Conservation (phyloP, 208 protist genomes). For the Trypanosoma congolense region DNA sequence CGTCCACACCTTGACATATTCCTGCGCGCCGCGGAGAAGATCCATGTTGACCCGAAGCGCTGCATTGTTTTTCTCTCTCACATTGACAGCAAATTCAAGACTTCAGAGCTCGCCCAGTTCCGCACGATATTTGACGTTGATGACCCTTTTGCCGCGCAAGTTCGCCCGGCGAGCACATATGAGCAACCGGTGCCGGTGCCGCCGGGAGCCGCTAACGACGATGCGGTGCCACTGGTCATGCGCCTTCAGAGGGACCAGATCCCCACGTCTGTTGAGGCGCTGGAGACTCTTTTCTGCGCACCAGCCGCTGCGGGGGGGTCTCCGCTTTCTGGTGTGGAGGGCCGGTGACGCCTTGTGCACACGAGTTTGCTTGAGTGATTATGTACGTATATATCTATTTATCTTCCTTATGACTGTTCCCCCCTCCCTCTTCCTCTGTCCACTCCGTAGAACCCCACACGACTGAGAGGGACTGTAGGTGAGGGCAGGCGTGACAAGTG, state of each 20-base stretch:
- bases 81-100: slow-evolving; percentile 71
- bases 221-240: slow-evolving; percentile 58
- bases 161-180: slow-evolving; percentile 12
- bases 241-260: slow-evolving; percentile 44
- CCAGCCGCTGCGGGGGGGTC: neutral
- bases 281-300: slow-evolving; percentile 74
- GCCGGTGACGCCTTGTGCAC: no score
- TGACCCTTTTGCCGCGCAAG: slow-evolving; percentile 71
- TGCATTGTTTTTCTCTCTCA: slow-evolving; percentile 80
- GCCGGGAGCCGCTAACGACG: slow-evolving; percentile 10
- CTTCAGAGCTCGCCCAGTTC: slow-evolving; percentile 55
- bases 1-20: slow-evolving; percentile 81
- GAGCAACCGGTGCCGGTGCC: slow-evolving; percentile 41
- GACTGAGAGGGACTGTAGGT: no score
- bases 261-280: slow-evolving; percentile 64
- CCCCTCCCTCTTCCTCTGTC: no score
- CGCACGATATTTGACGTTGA: slow-evolving; percentile 89
- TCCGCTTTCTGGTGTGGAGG: neutral
- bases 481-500: no score
- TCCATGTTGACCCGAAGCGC: slow-evolving; percentile 66
- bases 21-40: slow-evolving; percentile 71
- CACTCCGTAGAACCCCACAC: no score
- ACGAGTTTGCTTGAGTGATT: no score
- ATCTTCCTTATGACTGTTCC: no score
- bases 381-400: no score